A percentile compares a stretch with the other conserved stretches of the same genome.
Evolutionary conservation across 140 eudicot species (phyloP).

Genomic region (Senecio squalidus): DNA sequence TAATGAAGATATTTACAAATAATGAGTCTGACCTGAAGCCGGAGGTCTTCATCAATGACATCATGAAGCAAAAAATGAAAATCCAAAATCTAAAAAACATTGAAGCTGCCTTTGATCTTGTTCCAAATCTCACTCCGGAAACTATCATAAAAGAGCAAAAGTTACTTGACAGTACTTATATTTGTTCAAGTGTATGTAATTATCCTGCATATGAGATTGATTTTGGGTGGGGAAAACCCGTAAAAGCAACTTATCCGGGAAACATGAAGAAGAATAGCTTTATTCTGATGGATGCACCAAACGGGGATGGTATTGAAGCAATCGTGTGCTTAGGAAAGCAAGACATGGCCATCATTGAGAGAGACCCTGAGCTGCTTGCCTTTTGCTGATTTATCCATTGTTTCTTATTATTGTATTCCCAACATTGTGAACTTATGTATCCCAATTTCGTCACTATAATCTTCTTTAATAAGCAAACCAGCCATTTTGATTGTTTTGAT

Average conservation of each 20-base stretch:
- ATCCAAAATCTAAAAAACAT: background rate
- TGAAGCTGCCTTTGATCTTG: background rate
- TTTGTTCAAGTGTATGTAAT: background rate
- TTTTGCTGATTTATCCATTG: too few species aligned
- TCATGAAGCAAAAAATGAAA: background rate
- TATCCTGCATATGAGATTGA: background rate
- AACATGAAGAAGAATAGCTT: background rate
- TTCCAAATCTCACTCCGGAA: background rate
- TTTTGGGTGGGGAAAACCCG: too few species aligned
- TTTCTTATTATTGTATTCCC: too few species aligned
- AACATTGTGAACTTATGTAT: too few species aligned
- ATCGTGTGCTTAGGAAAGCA: background rate
- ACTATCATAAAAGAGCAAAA: too few species aligned
- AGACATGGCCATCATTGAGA: constrained; percentile 3
- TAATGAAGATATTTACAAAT: background rate
- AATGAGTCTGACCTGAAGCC: background rate
- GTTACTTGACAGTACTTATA: background rate
- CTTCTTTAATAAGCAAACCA: too few species aligned
- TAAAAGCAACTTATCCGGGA: constrained; percentile 5
- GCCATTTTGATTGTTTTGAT: too few species aligned
- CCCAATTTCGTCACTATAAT: too few species aligned
- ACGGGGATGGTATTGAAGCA: background rate
- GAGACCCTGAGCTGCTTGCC: background rate
- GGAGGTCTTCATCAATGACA: background rate
- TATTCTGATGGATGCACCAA: constrained; percentile 1